A percentile compares a stretch with the other conserved stretches of the same genome.
These are phyloP conservation scores for Penicillium griseofulvum DNA, from an alignment of 2,329 filamentous ascomycete species.

Conservation along the genomic window DNA sequence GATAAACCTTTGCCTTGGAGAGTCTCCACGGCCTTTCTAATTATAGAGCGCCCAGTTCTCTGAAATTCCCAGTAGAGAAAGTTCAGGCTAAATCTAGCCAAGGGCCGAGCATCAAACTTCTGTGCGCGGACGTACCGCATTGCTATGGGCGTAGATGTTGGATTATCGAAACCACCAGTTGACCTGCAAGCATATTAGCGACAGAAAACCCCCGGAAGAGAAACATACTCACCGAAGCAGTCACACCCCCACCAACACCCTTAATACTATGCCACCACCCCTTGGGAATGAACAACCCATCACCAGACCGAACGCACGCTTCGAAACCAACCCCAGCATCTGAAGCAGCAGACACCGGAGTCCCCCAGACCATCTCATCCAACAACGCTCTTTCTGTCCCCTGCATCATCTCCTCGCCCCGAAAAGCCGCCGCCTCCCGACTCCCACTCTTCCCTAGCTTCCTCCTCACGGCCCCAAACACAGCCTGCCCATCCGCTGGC, in stretches of 20 bases:
- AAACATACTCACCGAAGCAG: constrained; percentile 52
- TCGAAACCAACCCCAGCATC: constrained; percentile 44
- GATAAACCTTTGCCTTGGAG: not conserved
- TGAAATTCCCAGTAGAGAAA: not conserved
- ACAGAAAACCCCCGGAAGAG: not conserved
- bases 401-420: constrained; percentile 88
- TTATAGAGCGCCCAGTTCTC: not conserved
- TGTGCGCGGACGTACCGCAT: not conserved
- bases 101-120: not conserved
- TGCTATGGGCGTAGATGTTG: not conserved
- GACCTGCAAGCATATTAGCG: constrained; percentile 41
- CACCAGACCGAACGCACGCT: constrained; percentile 60
- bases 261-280: constrained; percentile 87
- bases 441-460: constrained; percentile 36
- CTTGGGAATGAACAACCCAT: constrained; percentile 74
- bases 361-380: constrained; percentile 68
- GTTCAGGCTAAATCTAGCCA: not conserved
- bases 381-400: constrained; percentile 67
- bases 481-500: constrained; percentile 59
- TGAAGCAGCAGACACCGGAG: constrained; percentile 23
- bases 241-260: constrained; percentile 58
- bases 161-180: constrained; percentile 77
- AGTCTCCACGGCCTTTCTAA: not conserved
- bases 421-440: constrained; percentile 51
- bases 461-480: constrained; percentile 60